Base-by-base conservation (phyloP, 2,329 filamentous ascomycete genomes). In the Monilinia fructigena region DNA sequence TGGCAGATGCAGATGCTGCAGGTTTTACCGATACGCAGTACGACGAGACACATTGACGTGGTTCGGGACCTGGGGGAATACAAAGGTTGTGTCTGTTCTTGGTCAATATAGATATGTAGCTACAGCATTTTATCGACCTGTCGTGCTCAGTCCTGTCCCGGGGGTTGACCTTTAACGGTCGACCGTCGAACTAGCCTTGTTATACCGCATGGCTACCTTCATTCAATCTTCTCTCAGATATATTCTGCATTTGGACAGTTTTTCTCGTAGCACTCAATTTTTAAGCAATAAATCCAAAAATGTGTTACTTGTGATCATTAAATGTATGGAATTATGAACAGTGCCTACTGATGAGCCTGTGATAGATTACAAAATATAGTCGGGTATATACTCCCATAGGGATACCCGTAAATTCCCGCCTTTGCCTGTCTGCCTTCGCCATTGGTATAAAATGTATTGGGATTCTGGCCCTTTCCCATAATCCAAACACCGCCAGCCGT, bases 11-110 rank as follows among this genome's bases (percentile, higher is more conserved):
- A 65, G 55, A 65, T 45, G 48, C 63, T 54, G 55, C 55, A 60
- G 38, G 26, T 61, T 60, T 42, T 53, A 56, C 61, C 40, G 38
- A 54, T 28, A 52, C 28, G 48, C 26, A 31, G 63, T 61, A 55
- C 40, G 52, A 54, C 47, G 48, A 40, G 23, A 61, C 26, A 54
- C 55, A 10, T 66, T 66, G 63, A 66, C 55, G 63, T 66, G 55
- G 63, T 61, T 61, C 45, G 35, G 63, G 54, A 55, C 23, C 38
- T 45, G 16, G 28, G 20, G 48, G 38, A 31, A 47, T 18, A 42
- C 55, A 42, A 28, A 61, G 26, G 38, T n/a, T 53, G 42, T 53
- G 23, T 35, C 16, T 26, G 48, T 50, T 42, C 35, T 18, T 26
- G 38, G 48, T 28, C 20, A 31, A 42, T 31, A 53, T 61, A 48